These are phyloP conservation scores for Neonectria punicea DNA, from an alignment of 2,329 filamentous ascomycete genomes.

Conservation along the genomic window DNA sequence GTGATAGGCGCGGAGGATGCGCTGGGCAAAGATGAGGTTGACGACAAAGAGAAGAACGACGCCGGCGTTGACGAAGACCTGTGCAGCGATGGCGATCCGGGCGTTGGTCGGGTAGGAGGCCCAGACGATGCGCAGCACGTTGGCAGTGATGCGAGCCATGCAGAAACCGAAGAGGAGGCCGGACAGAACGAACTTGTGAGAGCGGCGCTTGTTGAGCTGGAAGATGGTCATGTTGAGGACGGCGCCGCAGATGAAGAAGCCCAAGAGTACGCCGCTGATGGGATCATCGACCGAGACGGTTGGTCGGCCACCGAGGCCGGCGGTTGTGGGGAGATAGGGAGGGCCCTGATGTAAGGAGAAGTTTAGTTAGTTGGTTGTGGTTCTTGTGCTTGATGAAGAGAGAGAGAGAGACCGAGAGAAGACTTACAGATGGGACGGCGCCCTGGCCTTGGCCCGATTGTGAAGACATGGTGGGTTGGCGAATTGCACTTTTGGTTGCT, in stretches of 20 bases:
- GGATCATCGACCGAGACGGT: slow-evolving; percentile 69
- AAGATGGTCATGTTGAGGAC: slow-evolving; percentile 68
- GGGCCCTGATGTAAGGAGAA: slow-evolving; percentile 43
- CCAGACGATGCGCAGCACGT: slow-evolving; percentile 65
- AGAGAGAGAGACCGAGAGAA: not conserved
- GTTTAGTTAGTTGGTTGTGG: slow-evolving; percentile 2
- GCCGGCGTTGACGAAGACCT: slow-evolving; percentile 78
- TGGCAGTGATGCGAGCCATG: slow-evolving; percentile 63
- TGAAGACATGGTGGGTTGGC: slow-evolving; percentile 30
- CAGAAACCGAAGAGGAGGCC: slow-evolving; percentile 68
- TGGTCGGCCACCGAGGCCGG: slow-evolving; percentile 68
- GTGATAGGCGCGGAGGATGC: slow-evolving; percentile 78
- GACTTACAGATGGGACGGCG: slow-evolving; percentile 27
- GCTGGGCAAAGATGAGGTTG: slow-evolving; percentile 81
- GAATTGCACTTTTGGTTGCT: not conserved
- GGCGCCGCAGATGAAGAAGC: slow-evolving; percentile 65
- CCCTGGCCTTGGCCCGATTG: slow-evolving; percentile 16
- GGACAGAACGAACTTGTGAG: slow-evolving; percentile 70
- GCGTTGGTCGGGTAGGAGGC: slow-evolving; percentile 53
- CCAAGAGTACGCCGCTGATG: slow-evolving; percentile 70
- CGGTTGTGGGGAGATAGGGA: slow-evolving; percentile 54
- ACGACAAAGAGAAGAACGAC: slow-evolving; percentile 80
- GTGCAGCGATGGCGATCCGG: slow-evolving; percentile 66
- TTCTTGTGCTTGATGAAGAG: not conserved
- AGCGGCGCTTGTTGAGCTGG: slow-evolving; percentile 57